Conservation (phyloP, 805 yeast species). For the Metschnikowia picachoensis region DNA sequence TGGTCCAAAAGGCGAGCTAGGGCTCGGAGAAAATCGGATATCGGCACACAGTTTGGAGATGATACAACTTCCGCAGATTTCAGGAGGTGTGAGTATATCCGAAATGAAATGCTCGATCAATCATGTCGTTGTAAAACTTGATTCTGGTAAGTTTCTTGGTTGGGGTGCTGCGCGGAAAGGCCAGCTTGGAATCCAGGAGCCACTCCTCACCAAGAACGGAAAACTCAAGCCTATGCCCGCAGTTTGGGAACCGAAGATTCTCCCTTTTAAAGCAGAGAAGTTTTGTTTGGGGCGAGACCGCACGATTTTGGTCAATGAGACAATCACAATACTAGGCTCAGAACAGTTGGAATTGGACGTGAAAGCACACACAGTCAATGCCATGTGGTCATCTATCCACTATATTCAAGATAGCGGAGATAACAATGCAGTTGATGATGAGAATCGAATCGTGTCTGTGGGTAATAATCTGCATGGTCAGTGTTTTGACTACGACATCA, state of each 20-base stretch:
- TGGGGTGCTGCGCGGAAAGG: slow-evolving; percentile 71
- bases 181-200: slow-evolving; percentile 35
- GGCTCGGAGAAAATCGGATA: slow-evolving; percentile 31
- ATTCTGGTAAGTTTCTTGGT: slow-evolving; percentile 47
- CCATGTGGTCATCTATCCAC: slow-evolving; percentile 85
- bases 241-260: slow-evolving; percentile 24
- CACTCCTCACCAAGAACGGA: neutral
- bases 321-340: slow-evolving; percentile 20
- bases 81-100: slow-evolving; percentile 1
- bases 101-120: slow-evolving; percentile 40
- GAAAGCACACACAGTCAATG: slow-evolving; percentile 24
- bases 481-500: slow-evolving; percentile 27
- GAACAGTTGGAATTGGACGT: slow-evolving; percentile 1
- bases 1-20: slow-evolving; percentile 76
- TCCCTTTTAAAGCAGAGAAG: slow-evolving; percentile 14
- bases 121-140: slow-evolving; percentile 38
- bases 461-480: slow-evolving; percentile 86
- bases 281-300: slow-evolving; percentile 56
- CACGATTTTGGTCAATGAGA: slow-evolving; percentile 35
- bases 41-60: neutral
- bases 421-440: neutral
- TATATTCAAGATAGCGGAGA: neutral
- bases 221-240: slow-evolving; percentile 15
- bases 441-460: slow-evolving; percentile 29
- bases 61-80: slow-evolving; percentile 6